A percentile compares a stretch with the other conserved stretches of the same genome.
phyloP scores from a whole-genome alignment of 208 protist species.

The Leptomonas seymouri region DNA sequence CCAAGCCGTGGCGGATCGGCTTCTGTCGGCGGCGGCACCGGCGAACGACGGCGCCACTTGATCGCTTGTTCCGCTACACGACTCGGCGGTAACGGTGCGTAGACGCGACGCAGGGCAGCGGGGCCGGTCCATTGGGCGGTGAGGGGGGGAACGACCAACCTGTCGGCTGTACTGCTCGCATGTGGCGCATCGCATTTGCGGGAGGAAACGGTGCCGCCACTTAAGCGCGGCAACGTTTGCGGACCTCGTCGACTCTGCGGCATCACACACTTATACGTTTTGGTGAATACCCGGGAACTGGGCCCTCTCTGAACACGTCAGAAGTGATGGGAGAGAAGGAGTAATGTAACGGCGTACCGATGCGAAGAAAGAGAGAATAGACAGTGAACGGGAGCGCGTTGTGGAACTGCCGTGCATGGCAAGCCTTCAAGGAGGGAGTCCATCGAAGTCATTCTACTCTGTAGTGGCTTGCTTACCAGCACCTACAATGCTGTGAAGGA shows the following conservation, averaged over 20 bases:
- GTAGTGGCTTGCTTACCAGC: too few species aligned
- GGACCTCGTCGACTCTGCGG: neutral
- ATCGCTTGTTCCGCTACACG: neutral
- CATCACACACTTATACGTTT: neutral
- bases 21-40: neutral
- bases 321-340: too few species aligned
- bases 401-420: too few species aligned
- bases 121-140: conserved; percentile 1
- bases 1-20: neutral
- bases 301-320: too few species aligned
- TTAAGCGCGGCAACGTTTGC: conserved; percentile 5
- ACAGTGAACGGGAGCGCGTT: too few species aligned
- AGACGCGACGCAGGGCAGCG: conserved; percentile 12
- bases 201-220: neutral
- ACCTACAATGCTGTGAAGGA: too few species aligned
- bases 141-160: neutral
- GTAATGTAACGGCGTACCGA: too few species aligned
- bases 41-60: neutral
- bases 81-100: neutral
- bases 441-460: too few species aligned
- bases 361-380: too few species aligned
- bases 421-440: too few species aligned
- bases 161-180: neutral
- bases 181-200: neutral
- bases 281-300: too few species aligned